Base-by-base conservation (phyloP, 768 basidiomycete genomes). In the Tephrocybe rancida region DNA sequence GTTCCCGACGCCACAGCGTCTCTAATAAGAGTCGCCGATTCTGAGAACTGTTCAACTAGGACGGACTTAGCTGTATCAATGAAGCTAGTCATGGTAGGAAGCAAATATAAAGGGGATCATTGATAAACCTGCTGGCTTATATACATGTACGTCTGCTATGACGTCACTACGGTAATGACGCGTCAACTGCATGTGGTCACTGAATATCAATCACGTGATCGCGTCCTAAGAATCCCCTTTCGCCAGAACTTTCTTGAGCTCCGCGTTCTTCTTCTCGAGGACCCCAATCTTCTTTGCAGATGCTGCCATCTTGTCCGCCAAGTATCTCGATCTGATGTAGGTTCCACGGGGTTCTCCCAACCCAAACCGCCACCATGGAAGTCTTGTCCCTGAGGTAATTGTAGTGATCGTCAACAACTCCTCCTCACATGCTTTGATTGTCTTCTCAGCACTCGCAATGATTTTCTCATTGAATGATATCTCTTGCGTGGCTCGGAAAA, bases 401-500 rank as follows among this genome's bases (percentile, higher is more conserved):
- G 82, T 82, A 44, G 82, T 82, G 18, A 98, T 74, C 8, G 75
- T 75, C 13, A 76, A 64, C 14, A 98, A 77, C 66, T 98, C 95
- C 18, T 81, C 75, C 67, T 97, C 95, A 68, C 85, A 90, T 3
- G 79, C 64, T 54, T 78, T 79, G 61, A 98, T 80, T 10, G 78
- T 87, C 10, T 65, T 70, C 59, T 96, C 91, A 1, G 82, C 74
- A 38, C 72, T 70, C 14, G 78, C 64, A 25, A 89, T 82, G 0
- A 80, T 70, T 57, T 82, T 86, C 60, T 90, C 81, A 66, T 96
- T 95, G 67, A 84, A 83, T 4, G 83, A 80, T 48, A 95, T 86
- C 52, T 94, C 91, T 68, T 92, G 92, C 1, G 79, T 83, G 3
- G 93, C 91, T 59, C 77, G 77, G 75, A 96, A 96, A 39, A 88